Evolutionary conservation across 163 green algal genomes (phyloP), one percentile per base, ranked within the genome.

Genomic region (Scenedesmus sp.): DNA sequence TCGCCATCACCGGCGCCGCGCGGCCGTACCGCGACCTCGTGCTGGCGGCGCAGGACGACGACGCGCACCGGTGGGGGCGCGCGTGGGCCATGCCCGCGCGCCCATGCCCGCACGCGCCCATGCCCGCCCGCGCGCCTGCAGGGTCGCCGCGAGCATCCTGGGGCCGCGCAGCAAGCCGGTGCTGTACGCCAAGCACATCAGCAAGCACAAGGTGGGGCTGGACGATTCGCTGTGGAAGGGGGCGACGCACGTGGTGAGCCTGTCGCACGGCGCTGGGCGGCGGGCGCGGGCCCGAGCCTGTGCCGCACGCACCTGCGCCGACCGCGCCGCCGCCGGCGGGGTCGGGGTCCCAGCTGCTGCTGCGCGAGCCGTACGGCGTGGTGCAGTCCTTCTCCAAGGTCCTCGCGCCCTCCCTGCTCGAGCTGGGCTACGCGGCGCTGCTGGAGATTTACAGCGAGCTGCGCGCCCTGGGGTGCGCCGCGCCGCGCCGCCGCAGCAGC

Each of bases 161-260:
- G 81, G 56, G 17, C 70, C 86, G 0, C 54, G 82, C 29, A 39
- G 33, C 47, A 84, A 81, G 36, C 36, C 58, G 13, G 45, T 91
- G 54, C 39, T 93, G 62, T 93, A 91, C 63, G 84, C 72, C 18
- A 95, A 95, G 82, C 90, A 94, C 85, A 95, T 95, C 60, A 85
- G 80, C 13, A 95, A 95, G 83, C 90, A 94, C 51, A 87, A 89
- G 56, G 34, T 90, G 26, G 87, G 84, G 0, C 24, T 92, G 2
- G 51, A 74, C 24, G 60, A 74, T 6, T 70, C 47, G 36, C 53
- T 92, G 22, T 87, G 91, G 67, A 28, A 66, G 24, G 24, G 54
- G 6, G 83, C 74, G 20, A 50, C 70, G 3, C 85, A 94, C 65
- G 62, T 94, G 66, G 87, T 94, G 69, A 67, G 74, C 53, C n/a